Evolutionary conservation across 306 rosid species (phyloP), one percentile per base, ranked within the genome.

Genomic region (Hippophae gyantsensis): DNA sequence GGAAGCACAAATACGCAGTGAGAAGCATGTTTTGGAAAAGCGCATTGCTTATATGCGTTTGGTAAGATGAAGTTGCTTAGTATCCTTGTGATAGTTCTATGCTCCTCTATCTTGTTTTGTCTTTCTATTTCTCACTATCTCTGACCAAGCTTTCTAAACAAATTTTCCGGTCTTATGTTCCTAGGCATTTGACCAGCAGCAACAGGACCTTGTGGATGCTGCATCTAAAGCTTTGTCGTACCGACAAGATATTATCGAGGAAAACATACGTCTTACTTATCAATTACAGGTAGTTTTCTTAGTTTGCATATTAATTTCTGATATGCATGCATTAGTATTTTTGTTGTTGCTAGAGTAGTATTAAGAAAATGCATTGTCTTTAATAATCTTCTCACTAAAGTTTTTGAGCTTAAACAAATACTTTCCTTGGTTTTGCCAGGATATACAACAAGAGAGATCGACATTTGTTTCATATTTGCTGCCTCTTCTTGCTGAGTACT

Each of bases 1-100:
- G 92, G 99, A 86, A 74, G 85, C 97, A 41, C 88, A 86, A 77
- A 83, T 86, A 65, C 81, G 75, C 60, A 86, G 79, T 27, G 99
- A 93, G 69, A 93, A 93, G 63, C 81, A 82, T 73, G 84, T 78
- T 69, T 72, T 93, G 80, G 97, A 93, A 68, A 88, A 82, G 77
- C 93, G 99, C 66, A 86, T 93, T 74, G 84, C 99, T n/a, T 82
- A 93, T 66, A 88, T 93, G 99, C 97, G 99, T 5, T 68, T 88
- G 94, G 95, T 67, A 67, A 43, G 64, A 27, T 40, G 43, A 5
- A 27, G 61, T 49, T 44, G 14, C 48, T 58, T 41, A 27, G 52
- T 47, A 55, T 45, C 11, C 23, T 42, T 55, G 18, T 69, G 59
- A 44, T 54, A 60, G 52, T 74, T 52, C 70, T 8, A 6, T 46